phyloP scores from a whole-genome alignment of 805 yeast genomes.

The Candida arabinofermentans region DNA sequence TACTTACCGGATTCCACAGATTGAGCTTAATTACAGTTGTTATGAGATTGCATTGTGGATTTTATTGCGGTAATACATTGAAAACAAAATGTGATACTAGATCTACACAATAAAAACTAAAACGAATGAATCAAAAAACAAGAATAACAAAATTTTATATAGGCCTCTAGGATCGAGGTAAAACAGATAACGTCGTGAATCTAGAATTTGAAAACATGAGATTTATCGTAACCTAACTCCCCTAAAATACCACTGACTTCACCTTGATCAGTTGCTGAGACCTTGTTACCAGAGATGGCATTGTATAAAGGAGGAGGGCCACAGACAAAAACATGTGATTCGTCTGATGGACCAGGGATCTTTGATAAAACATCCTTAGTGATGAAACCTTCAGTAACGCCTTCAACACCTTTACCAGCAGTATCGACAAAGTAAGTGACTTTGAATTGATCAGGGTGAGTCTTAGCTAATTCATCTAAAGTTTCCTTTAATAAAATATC shows the following conservation, averaged over 20 bases:
- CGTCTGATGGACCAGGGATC: slow-evolving; percentile 59
- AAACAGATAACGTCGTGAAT: background rate
- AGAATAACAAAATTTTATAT: background rate
- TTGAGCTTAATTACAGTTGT: too few relatives aligned
- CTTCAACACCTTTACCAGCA: slow-evolving; percentile 39
- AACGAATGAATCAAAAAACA: background rate
- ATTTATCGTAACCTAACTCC: slow-evolving; percentile 84
- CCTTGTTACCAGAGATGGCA: slow-evolving; percentile 82
- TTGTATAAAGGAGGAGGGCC: slow-evolving; percentile 94
- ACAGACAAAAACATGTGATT: slow-evolving; percentile 78
- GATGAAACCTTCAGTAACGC: slow-evolving; percentile 71
- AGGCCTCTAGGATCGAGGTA: too few relatives aligned
- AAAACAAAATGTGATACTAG: too few relatives aligned
- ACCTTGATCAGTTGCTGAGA: slow-evolving; percentile 90
- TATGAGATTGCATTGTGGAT: too few relatives aligned
- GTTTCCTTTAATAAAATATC: slow-evolving; percentile 81
- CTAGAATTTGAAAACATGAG: slow-evolving; percentile 85
- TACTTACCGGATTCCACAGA: too few relatives aligned
- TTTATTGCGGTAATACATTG: too few relatives aligned
- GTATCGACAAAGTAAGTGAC: slow-evolving; percentile 79
- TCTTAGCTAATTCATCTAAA: slow-evolving; percentile 62
- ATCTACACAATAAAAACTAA: too few relatives aligned
- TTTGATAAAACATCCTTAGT: slow-evolving; percentile 64
- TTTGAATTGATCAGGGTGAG: slow-evolving; percentile 73
- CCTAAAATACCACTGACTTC: slow-evolving; percentile 83